Evolutionary conservation across 2,329 filamentous ascomycete species (phyloP).

Genomic region (Phoma sp.): DNA sequence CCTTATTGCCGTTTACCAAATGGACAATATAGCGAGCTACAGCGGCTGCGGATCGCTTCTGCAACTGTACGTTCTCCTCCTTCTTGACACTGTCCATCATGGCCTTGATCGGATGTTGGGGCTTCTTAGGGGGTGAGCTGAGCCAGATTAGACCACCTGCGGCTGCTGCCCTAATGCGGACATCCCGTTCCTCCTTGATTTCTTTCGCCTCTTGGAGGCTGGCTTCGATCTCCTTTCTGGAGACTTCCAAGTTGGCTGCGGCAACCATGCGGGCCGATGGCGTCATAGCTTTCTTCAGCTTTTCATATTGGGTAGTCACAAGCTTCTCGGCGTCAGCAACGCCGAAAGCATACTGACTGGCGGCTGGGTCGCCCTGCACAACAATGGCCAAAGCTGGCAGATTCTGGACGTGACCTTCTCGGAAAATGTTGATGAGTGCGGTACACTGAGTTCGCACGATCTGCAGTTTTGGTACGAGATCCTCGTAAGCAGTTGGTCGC

Average conservation of each 20-base stretch:
- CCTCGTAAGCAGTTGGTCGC: slow-evolving; percentile 81
- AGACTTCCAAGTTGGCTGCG: slow-evolving; percentile 77
- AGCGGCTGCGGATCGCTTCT: slow-evolving; percentile 82
- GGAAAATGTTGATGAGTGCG: slow-evolving; percentile 87
- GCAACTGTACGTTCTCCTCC: slow-evolving; percentile 88
- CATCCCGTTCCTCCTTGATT: slow-evolving; percentile 81
- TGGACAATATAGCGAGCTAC: slow-evolving; percentile 85
- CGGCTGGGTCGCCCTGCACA: slow-evolving; percentile 90
- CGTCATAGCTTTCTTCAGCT: slow-evolving; percentile 84
- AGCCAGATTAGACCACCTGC: slow-evolving; percentile 90
- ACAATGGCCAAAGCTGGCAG: slow-evolving; percentile 85
- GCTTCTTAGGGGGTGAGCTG: slow-evolving; percentile 87
- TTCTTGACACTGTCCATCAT: slow-evolving; percentile 98
- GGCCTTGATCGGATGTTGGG: slow-evolving; percentile 88
- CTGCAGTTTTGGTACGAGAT: slow-evolving; percentile 88
- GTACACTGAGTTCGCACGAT: slow-evolving; percentile 90
- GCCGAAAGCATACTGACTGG: slow-evolving; percentile 91
- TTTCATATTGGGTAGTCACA: slow-evolving; percentile 82
- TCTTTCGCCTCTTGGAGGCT: slow-evolving; percentile 81
- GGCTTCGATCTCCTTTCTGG: slow-evolving; percentile 69
- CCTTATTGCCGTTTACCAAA: slow-evolving; percentile 79
- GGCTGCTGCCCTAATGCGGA: slow-evolving; percentile 83
- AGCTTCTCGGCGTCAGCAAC: slow-evolving; percentile 87
- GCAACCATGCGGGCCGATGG: slow-evolving; percentile 87
- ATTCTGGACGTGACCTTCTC: slow-evolving; percentile 66